Conservation (phyloP, 148 eudicot genomes). For the Pouteria glomerata region DNA sequence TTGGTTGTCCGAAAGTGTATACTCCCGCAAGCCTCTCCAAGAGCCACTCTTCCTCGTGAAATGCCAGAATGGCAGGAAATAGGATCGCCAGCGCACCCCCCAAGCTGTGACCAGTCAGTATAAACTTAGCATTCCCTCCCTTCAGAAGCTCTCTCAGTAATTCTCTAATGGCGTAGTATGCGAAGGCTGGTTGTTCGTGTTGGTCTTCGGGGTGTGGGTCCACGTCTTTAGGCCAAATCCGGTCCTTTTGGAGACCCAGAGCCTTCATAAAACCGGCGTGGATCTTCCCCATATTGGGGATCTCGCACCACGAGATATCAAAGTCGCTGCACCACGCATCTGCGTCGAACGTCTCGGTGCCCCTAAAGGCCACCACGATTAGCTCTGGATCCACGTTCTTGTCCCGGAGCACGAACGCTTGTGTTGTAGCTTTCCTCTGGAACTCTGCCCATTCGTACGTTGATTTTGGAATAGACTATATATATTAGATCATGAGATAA, state of each 20-base stretch:
- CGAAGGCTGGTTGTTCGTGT: slow-evolving; percentile 4
- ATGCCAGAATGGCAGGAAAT: slow-evolving; percentile 51
- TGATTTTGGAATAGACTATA: no score
- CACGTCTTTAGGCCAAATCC: slow-evolving; percentile 34
- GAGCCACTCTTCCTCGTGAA: slow-evolving; percentile 39
- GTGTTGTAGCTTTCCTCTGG: slow-evolving; percentile 36
- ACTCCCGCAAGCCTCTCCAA: slow-evolving; percentile 43
- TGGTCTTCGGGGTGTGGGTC: slow-evolving; percentile 14
- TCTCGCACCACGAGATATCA: slow-evolving; percentile 56
- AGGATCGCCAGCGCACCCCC: slow-evolving; percentile 74
- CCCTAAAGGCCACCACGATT: slow-evolving; percentile 59
- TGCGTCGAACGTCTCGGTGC: slow-evolving; percentile 57
- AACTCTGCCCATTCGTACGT: slow-evolving; percentile 41
- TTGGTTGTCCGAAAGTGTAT: slow-evolving; percentile 81
- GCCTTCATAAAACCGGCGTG: slow-evolving; percentile 75
- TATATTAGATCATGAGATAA: no score
- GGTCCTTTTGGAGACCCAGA: slow-evolving; percentile 44
- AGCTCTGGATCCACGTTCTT: slow-evolving; percentile 23
- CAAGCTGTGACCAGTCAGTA: slow-evolving; percentile 81
- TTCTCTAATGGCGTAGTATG: slow-evolving; percentile 52
- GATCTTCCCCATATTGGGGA: slow-evolving; percentile 43
- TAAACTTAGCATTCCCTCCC: slow-evolving; percentile 34
- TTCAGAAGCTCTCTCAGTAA: slow-evolving; percentile 26
- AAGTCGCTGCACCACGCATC: slow-evolving; percentile 66
- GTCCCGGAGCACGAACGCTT: slow-evolving; percentile 48